Evolutionary conservation across 2,329 filamentous ascomycete genomes (phyloP).

Genomic region (Aspergillus ibericus): DNA sequence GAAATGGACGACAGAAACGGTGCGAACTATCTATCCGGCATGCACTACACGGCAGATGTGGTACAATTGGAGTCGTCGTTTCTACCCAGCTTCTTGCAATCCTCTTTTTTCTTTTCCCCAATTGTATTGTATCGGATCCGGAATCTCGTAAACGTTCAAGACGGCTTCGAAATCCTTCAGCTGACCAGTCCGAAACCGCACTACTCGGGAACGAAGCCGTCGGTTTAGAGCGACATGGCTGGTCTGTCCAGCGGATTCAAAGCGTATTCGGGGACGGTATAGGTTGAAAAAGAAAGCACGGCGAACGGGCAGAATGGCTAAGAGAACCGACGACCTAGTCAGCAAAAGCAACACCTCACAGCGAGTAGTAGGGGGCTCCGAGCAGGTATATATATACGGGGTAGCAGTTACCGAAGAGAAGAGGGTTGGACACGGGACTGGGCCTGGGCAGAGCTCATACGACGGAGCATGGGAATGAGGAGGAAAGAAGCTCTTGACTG

Average conservation of each 20-base stretch:
- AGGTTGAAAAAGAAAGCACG: conserved; percentile 11
- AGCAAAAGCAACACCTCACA: conserved; percentile 11
- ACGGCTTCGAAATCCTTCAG: conserved; percentile 21
- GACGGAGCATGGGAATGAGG: conserved; percentile 23
- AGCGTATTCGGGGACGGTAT: conserved; percentile 10
- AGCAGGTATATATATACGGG: conserved; percentile 8
- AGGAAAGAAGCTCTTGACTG: conserved; percentile 19
- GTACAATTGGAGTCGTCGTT: conserved; percentile 11
- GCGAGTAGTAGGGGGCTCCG: conserved; percentile 9
- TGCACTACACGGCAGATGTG: conserved; percentile 20
- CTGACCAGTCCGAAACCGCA: conserved; percentile 23
- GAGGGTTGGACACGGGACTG: conserved; percentile 12
- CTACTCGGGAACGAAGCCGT: conserved; percentile 18
- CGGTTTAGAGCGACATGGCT: conserved; percentile 33
- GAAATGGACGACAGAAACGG: conserved; percentile 7
- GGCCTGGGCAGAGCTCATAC: conserved; percentile 9
- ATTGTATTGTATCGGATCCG: conserved; percentile 12
- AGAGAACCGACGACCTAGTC: conserved; percentile 9
- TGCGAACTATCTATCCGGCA: conserved; percentile 20
- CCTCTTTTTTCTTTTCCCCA: conserved; percentile 9
- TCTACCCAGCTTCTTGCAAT: conserved; percentile 9
- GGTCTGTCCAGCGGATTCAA: conserved; percentile 10
- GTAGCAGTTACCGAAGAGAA: conserved; percentile 22
- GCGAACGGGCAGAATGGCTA: conserved; percentile 16
- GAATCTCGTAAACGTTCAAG: conserved; percentile 10